Evolutionary conservation across 2,329 filamentous ascomycete genomes (phyloP).

Genomic region (Aspergillus vadensis): DNA sequence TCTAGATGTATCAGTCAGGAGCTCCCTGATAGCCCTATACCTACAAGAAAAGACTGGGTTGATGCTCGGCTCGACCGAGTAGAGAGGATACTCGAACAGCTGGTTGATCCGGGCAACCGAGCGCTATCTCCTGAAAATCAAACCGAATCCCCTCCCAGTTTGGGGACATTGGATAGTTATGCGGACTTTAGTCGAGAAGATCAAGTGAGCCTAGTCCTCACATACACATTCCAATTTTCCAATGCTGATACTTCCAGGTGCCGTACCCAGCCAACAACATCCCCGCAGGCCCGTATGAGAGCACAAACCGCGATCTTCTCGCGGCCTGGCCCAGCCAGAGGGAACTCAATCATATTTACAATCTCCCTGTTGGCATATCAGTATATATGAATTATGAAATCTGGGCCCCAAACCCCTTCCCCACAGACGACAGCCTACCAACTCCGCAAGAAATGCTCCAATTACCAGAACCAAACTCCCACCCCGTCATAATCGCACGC

Average conservation of each 20-base stretch:
- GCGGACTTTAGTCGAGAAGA: background rate
- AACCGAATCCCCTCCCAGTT: background rate
- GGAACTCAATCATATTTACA: slow-evolving; percentile 7
- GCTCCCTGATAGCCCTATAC: slow-evolving; percentile 39
- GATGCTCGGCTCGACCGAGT: slow-evolving; percentile 2
- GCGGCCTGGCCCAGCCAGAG: slow-evolving; percentile 7
- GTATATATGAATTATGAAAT: background rate
- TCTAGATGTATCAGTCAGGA: slow-evolving; percentile 52
- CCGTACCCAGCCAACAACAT: background rate
- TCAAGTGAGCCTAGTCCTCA: background rate
- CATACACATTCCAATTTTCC: no score
- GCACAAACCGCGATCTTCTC: background rate
- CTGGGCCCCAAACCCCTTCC: background rate
- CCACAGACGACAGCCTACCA: background rate
- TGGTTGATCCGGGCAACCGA: background rate
- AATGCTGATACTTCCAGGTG: background rate
- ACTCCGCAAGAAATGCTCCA: slow-evolving; percentile 31
- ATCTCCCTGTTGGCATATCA: slow-evolving; percentile 6
- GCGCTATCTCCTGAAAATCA: background rate
- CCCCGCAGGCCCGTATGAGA: background rate
- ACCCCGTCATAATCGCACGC: slow-evolving; percentile 54
- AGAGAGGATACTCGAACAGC: slow-evolving; percentile 1
- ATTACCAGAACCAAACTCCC: slow-evolving; percentile 42
- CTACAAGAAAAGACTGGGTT: slow-evolving; percentile 19
- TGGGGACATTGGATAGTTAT: background rate